These are phyloP conservation scores for Cenchrus americanus DNA, from an alignment of 176 grass and related monocot species.

Conservation along the genomic window DNA sequence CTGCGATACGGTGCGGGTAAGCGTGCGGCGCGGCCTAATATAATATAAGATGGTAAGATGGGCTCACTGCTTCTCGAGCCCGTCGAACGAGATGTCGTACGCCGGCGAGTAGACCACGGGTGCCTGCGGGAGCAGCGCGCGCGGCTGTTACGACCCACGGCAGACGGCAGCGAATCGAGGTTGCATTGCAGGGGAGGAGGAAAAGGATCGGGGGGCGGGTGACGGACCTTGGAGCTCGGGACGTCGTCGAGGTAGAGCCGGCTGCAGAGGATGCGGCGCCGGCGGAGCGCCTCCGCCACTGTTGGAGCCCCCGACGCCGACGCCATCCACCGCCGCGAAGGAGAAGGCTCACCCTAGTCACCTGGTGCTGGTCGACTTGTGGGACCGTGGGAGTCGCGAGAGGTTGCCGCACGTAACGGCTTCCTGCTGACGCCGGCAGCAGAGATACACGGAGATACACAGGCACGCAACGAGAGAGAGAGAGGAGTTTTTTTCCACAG, in stretches of 20 bases:
- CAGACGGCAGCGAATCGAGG: background rate
- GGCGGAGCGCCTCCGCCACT: constrained; percentile 19
- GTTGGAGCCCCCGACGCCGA: background rate
- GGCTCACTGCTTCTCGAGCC: constrained; percentile 69
- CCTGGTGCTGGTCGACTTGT: too few relatives aligned
- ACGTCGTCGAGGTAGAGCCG: constrained; percentile 61
- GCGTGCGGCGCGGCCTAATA: background rate
- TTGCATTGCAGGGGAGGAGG: background rate
- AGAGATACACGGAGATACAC: too few relatives aligned
- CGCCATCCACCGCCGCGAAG: background rate
- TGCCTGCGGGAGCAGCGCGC: constrained; percentile 25
- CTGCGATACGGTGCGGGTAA: background rate
- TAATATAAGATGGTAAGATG: background rate
- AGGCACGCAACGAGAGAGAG: too few relatives aligned
- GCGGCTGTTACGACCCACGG: background rate
- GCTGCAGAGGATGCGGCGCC: constrained; percentile 58
- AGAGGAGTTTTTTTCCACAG: too few relatives aligned
- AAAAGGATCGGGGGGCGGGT: too few relatives aligned
- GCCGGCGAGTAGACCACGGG: constrained; percentile 61
- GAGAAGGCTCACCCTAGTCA: too few relatives aligned
- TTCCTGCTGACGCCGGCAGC: too few relatives aligned
- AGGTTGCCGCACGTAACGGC: background rate
- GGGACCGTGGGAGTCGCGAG: background rate
- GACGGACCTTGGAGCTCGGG: constrained; percentile 51
- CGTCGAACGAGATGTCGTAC: constrained; percentile 61